Base-by-base conservation (phyloP, 2,329 filamentous ascomycete species). In the Trichoderma sp. region DNA sequence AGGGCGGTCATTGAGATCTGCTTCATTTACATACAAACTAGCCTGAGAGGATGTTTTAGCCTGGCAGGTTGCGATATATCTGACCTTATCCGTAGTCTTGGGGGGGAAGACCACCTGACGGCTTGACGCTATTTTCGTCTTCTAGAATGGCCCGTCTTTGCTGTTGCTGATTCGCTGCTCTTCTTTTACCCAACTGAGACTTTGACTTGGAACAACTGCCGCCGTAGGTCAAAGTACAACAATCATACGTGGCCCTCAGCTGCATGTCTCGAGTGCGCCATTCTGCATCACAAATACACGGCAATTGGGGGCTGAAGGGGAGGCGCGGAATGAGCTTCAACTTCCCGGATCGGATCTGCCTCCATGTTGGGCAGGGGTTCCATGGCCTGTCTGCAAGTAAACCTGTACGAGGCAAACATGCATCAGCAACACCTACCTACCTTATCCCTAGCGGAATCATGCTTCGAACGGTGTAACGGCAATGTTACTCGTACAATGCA, bases 291-390 rank as follows among this genome's bases (percentile, higher is more conserved):
- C 21, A 51, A 61, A 14, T 14, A 39, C 21, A 39, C 34, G 12
- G 34, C 12, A 17, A 24, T 63, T 63, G 59, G 59, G 59, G 59
- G 59, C 59, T 63, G 50, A 19, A 52, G 45, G 59, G 59, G 54
- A 26, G 59, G 50, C 59, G 59, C 19, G 17, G 15, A 30, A 55
- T 54, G 59, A 19, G 43, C 51, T 51, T 54, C n/a, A 55, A 39
- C 59, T 63, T 63, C 59, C 59, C 24, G 45, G 39, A 55, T 34
- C 41, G 43, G 50, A 55, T 45, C 47, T 52, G 17, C 30, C 41
- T 57, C 54, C n/a, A n/a, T 57, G 26, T 34, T 28, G 26, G 26
- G 26, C 50, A 52, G 50, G 50, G 26, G 34, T 52, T 51, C 5
- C 21, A 39, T 39, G 34, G 34, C 12, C 47, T 24, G 47, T 50